Base-by-base conservation (phyloP, 129 eudicot genomes). In the Lonicera japonica region DNA sequence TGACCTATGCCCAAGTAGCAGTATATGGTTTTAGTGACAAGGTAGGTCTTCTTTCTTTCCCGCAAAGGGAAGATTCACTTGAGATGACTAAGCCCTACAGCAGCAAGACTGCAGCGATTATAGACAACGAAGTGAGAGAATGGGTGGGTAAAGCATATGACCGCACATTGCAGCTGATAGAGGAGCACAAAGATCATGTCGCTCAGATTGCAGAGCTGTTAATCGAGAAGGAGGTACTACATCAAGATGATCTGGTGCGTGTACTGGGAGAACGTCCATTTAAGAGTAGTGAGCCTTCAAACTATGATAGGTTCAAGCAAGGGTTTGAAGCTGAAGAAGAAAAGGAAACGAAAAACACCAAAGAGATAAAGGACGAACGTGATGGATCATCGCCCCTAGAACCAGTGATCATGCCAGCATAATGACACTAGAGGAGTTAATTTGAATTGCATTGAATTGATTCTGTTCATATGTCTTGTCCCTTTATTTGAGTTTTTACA, bases 1-100 rank as follows among this genome's bases (percentile, higher is more conserved):
- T 90, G 95, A 86, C 97, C 1, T 90, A 90, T 54, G 97, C 92
- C 58, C 97, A 86, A 75, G 97, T 90, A 34, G 92, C 97, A 34
- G 86, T 90, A 8, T 83, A 90, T 23, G 97, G 95, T 43, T 90
- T 90, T 70, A 86, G 97, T 64, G 97, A 90, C 47, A 90, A 90
- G 74, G 97, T 90, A 5, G 97, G 97, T 52, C 92, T 90, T 54
- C 73, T 90, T 48, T 90, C 97, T 21, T 90, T 90, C 61, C 97
- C 97, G 0, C 95, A 76, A 72, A 69, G 84, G 69, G 95, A 90
- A 0, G 82, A 82, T 21, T 68, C 79, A 8, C 59, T 78, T 18
- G 97, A 86, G 85, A 72, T 82, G 70, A 76, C 74, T 36, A 90
- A 90, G 68, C 97, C 97, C 19, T 90, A 90, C 75, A 86, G 97